Evolutionary conservation across 352 stramenopile species (phyloP).

Genomic region (Phytopythium vexans): DNA sequence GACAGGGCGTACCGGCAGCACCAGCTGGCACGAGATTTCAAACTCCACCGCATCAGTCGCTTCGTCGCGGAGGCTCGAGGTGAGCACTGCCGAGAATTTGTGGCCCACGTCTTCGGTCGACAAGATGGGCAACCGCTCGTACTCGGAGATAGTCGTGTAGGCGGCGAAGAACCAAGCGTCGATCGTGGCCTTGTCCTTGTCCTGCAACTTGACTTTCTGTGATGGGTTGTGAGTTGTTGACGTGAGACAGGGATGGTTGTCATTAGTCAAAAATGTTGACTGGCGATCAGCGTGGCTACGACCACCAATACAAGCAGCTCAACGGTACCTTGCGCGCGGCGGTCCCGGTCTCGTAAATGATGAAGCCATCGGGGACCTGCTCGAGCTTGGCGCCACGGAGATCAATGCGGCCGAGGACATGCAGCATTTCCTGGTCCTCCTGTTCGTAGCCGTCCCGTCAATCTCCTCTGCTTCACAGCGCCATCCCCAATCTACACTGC

Average conservation of each 20-base stretch:
- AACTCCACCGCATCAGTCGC: conserved; percentile 62
- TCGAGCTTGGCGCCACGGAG: conserved; percentile 62
- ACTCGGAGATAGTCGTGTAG: conserved; percentile 72
- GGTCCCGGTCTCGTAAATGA: conserved; percentile 55
- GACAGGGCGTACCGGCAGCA: conserved; percentile 40
- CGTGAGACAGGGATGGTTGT: neutral
- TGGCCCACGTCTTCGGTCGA: conserved; percentile 30
- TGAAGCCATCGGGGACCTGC: conserved; percentile 65
- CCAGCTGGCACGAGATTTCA: conserved; percentile 68
- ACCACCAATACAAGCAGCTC: conserved; percentile 1
- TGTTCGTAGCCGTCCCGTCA: conserved; percentile 1
- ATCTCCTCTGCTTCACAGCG: neutral
- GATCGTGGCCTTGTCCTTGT: conserved; percentile 71
- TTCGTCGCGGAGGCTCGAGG: conserved; percentile 51
- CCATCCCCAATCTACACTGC: neutral
- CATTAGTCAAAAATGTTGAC: too few relatives aligned
- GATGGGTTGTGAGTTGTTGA: neutral
- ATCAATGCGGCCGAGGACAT: conserved; percentile 56
- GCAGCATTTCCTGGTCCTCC: conserved; percentile 71
- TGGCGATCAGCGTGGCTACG: too few relatives aligned
- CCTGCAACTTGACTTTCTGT: conserved; percentile 72
- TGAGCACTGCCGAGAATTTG: conserved; percentile 54
- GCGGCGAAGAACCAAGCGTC: conserved; percentile 81
- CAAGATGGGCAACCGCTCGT: conserved; percentile 39
- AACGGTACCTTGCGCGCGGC: conserved; percentile 37